Conservation (phyloP, 106 monocot genomes). For the Allium sativum region DNA sequence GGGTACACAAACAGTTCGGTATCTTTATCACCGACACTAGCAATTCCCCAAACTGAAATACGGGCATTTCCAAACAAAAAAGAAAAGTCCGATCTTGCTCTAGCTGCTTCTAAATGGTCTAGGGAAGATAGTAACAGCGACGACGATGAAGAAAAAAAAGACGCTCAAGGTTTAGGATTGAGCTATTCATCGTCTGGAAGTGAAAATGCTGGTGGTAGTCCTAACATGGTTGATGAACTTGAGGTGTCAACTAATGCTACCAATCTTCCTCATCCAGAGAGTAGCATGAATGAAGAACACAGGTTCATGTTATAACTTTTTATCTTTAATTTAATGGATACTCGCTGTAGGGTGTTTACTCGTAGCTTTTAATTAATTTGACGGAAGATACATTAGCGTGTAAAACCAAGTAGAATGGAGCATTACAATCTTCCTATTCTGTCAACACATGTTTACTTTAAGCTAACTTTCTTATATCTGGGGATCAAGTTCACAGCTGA, state of each 20-base stretch:
- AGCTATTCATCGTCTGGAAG: constrained; percentile 88
- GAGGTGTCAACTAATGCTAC: constrained; percentile 28
- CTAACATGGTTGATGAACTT: constrained; percentile 24
- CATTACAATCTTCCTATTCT: no score
- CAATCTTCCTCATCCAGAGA: constrained; percentile 32
- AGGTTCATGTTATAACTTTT: constrained; percentile 36
- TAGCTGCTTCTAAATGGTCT: constrained; percentile 85
- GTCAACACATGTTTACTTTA: no score
- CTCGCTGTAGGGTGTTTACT: no score
- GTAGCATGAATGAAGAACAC: constrained; percentile 66
- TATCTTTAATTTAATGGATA: neutral
- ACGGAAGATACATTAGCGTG: no score
- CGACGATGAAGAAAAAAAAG: constrained; percentile 67
- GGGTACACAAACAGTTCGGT: constrained; percentile 8
- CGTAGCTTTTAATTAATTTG: no score
- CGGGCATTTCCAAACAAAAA: constrained; percentile 28
- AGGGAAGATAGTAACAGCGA: constrained; percentile 68
- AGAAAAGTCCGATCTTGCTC: constrained; percentile 43
- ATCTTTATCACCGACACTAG: constrained; percentile 18
- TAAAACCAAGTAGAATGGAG: no score
- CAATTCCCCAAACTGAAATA: constrained; percentile 21
- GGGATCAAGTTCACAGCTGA: no score
- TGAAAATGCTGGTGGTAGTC: constrained; percentile 42
- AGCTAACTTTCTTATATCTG: no score
- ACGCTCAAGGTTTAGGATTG: constrained; percentile 41